Evolutionary conservation across 2,329 filamentous ascomycete genomes (phyloP).

Genomic region (Colletotrichum truncatum): DNA sequence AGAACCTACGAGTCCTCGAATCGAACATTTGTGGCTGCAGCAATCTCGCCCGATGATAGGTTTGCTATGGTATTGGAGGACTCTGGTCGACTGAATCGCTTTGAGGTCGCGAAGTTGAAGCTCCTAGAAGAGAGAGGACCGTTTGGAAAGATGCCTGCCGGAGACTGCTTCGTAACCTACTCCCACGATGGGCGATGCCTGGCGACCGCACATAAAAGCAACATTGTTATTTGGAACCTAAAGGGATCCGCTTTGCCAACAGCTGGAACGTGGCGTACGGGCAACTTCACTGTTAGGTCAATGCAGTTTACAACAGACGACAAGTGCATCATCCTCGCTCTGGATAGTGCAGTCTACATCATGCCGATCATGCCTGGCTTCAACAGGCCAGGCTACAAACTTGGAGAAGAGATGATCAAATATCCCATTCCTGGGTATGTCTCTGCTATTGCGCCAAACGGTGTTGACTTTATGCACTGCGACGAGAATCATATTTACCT

Average conservation of each 20-base stretch:
- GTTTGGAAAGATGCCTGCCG: constrained; percentile 8
- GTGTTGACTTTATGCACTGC: not conserved
- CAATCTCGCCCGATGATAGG: not conserved
- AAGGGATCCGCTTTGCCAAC: constrained; percentile 1
- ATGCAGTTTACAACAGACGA: constrained; percentile 2
- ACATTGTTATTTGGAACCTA: not conserved
- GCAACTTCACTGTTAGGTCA: constrained; percentile 6
- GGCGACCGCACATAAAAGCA: constrained; percentile 1
- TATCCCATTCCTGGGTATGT: not conserved
- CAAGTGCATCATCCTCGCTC: not conserved
- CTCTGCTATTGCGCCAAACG: not conserved
- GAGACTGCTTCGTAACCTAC: constrained; percentile 6
- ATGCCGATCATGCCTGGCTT: not conserved
- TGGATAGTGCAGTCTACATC: not conserved
- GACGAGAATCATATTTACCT: constrained; percentile 6
- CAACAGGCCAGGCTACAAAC: not conserved
- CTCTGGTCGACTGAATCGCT: not conserved
- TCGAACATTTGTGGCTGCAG: not conserved
- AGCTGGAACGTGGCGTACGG: constrained; percentile 4
- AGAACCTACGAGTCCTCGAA: not conserved
- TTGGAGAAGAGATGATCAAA: not conserved
- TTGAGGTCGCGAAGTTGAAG: not conserved
- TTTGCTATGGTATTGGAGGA: constrained; percentile 10
- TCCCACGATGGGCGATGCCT: constrained; percentile 1
- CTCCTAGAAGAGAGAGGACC: not conserved